phyloP scores from a whole-genome alignment of 805 yeast genomes.

The Wickerhamomyces canadensis region DNA sequence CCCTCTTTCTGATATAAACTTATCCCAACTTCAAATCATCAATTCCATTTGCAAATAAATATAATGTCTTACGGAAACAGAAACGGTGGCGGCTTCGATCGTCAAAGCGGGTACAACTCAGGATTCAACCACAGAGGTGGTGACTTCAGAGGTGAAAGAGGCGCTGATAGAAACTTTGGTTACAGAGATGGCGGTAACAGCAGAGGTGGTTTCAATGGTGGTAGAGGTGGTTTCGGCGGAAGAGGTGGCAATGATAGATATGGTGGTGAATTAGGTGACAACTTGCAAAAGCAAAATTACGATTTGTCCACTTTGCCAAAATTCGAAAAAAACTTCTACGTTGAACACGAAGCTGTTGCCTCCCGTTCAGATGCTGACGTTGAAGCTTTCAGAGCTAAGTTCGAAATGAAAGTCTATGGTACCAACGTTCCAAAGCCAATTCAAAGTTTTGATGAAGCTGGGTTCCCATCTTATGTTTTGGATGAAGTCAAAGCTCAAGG shows the following conservation, averaged over 20 bases:
- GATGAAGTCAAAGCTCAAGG: constrained; percentile 87
- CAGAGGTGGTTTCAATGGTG: constrained; percentile 33
- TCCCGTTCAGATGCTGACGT: constrained; percentile 72
- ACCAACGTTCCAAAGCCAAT: constrained; percentile 90
- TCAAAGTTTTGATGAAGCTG: constrained; percentile 91
- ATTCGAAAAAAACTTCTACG: constrained; percentile 93
- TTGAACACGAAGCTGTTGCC: constrained; percentile 75
- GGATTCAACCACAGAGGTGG: constrained; percentile 24
- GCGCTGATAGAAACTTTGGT: constrained; percentile 28
- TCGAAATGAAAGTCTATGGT: constrained; percentile 85
- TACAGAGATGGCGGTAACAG: constrained; percentile 36
- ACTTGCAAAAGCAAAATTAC: constrained; percentile 74
- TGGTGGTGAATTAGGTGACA: constrained; percentile 45
- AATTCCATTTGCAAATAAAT: neutral
- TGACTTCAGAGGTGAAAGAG: constrained; percentile 27
- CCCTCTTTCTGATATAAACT: neutral
- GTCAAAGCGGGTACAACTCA: constrained; percentile 17
- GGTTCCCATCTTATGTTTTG: constrained; percentile 92
- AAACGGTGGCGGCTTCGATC: constrained; percentile 12
- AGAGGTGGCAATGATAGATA: constrained; percentile 32
- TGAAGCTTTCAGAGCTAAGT: constrained; percentile 65
- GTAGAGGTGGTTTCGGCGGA: constrained; percentile 31
- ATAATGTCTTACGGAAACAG: constrained; percentile 14
- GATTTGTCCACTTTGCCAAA: constrained; percentile 71
- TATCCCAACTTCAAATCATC: neutral